A percentile compares a stretch with the other conserved stretches of the same genome.
These are phyloP conservation scores for Aegilops umbellulata DNA, from an alignment of 176 grass and related monocot genomes.

Conservation along the genomic window DNA sequence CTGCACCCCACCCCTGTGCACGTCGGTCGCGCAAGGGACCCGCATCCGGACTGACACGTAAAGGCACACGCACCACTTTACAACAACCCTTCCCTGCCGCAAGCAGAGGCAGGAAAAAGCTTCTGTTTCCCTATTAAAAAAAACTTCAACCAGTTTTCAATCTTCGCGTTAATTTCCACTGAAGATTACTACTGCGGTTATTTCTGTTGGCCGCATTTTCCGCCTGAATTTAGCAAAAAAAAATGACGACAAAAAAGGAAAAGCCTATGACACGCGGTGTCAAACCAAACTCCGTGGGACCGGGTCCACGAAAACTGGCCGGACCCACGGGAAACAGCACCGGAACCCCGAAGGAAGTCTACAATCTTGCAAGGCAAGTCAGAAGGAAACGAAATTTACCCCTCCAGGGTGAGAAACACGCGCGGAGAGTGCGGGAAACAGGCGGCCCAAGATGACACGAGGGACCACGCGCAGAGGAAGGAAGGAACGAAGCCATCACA, in stretches of 20 bases:
- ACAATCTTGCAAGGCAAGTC: constrained; percentile 27
- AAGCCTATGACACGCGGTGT: neutral
- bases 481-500: neutral
- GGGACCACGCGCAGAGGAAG: neutral
- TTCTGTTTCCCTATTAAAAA: neutral
- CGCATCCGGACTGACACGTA: neutral
- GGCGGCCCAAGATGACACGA: neutral
- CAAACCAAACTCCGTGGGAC: neutral
- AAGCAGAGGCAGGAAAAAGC: neutral
- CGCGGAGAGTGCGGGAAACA: no score
- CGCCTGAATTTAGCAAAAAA: neutral
- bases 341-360: neutral
- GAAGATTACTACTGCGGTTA: neutral
- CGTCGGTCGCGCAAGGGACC: neutral
- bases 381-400: neutral
- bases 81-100: neutral
- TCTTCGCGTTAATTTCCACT: neutral
- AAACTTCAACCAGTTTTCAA: neutral
- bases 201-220: neutral
- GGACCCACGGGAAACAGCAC: neutral
- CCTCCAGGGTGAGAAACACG: no score
- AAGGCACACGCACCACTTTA: neutral
- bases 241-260: no score
- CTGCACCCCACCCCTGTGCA: neutral
- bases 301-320: neutral